Evolutionary conservation across 306 rosid genomes (phyloP).

Genomic region (Mucuna pruriens): DNA sequence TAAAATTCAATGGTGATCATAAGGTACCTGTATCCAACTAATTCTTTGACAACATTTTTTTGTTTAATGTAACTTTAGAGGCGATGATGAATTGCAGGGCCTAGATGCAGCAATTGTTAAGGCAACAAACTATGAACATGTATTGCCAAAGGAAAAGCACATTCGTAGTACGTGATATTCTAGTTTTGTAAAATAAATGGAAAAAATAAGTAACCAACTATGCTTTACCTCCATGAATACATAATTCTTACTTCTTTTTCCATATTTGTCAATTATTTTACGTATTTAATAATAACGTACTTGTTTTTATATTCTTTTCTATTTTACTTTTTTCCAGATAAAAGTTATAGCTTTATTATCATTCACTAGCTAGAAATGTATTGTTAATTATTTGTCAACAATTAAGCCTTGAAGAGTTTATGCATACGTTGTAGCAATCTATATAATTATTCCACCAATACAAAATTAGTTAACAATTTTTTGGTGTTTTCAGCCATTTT

Average conservation of each 20-base stretch:
- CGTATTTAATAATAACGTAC: neutral
- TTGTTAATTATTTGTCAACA: neutral
- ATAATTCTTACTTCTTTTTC: neutral
- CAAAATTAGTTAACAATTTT: neutral
- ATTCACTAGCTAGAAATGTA: neutral
- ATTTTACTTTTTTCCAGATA: too few species aligned
- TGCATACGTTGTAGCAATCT: neutral
- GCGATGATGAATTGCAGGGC: conserved; percentile 55
- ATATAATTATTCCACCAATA: neutral
- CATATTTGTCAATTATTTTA: neutral
- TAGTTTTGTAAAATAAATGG: neutral
- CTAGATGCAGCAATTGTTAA: conserved; percentile 79
- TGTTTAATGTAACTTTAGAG: neutral
- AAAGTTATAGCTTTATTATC: neutral
- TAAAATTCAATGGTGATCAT: conserved; percentile 69
- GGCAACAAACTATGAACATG: conserved; percentile 70
- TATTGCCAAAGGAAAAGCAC: conserved; percentile 86
- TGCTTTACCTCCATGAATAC: neutral
- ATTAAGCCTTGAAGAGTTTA: neutral
- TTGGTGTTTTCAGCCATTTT: conserved; percentile 72
- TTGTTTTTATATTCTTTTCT: too few species aligned
- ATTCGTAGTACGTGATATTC: conserved; percentile 59
- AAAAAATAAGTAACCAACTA: neutral
- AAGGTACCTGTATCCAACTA: conserved; percentile 54
- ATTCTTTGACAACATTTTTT: conserved; percentile 15